Base-by-base conservation (phyloP, 345 rosid genomes). In the Moricandia moricandioides region DNA sequence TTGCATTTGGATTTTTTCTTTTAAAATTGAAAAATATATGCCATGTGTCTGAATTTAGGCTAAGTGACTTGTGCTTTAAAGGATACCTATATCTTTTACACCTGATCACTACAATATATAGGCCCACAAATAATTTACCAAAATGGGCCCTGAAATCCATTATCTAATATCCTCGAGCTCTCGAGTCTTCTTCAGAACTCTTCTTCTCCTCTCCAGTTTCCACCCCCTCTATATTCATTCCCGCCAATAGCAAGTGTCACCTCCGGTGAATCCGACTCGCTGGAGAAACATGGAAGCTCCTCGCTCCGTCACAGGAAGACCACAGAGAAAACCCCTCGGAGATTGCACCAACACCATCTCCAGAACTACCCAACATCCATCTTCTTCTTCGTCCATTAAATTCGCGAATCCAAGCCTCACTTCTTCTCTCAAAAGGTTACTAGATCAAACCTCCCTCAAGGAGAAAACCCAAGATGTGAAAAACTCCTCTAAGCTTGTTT, bases 291-390 rank as follows among this genome's bases (percentile, higher is more conserved):
- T 70, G 79, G 73, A 75, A 70, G 64, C 76, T 75, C 75, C 10
- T 40, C 76, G 69, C 0, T 16, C 72, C 16, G 1, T 68, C 49
- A 66, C 39, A 34, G 33, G 61, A 26, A 56, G 18, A 16, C 10
- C 24, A 18, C 78, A 47, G 51, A 63, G 82, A 8, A 74, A 74
- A 40, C 75, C 82, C 11, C 79, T 79, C 12, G 82, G 69, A 18
- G 82, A 79, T 59, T 79, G 82, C 51, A 79, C 82, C 11, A 79
- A 79, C 60, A 59, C 67, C 62, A 47, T 78, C 76, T 39, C 82
- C 16, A 74, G 72, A 74, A 21, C 71, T 21, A n/a, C 76, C 4
- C 76, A 35, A 62, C 75, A 64, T 4, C 16, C 64, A 13, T 43
- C 82, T 70, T 69, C 82, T 70, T 40, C 47, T 12, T 37, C 58